A percentile compares a stretch with the other conserved stretches of the same genome.
Evolutionary conservation across 2,329 filamentous ascomycete genomes (phyloP).

Genomic region (Hypoxylon sp.): DNA sequence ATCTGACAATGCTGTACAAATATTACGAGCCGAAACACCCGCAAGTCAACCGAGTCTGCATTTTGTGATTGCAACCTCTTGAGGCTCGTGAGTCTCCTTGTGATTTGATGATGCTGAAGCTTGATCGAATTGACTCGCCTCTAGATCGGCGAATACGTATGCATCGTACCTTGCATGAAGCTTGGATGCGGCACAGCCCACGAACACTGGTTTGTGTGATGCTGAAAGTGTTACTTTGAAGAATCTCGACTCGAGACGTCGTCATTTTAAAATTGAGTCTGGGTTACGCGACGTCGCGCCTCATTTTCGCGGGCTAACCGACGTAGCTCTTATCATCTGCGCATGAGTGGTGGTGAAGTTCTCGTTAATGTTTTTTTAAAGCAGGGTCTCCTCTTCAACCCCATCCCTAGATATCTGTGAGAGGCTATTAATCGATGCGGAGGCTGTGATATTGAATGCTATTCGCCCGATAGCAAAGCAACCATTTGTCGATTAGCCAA

Average conservation of each 20-base stretch:
- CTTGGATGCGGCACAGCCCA: conserved; percentile 38
- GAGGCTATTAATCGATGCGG: conserved; percentile 17
- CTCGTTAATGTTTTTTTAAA: conserved; percentile 20
- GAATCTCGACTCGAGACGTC: conserved; percentile 21
- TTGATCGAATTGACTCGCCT: conserved; percentile 47
- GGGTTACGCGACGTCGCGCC: conserved; percentile 29
- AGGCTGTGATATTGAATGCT: conserved; percentile 36
- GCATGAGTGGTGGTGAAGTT: conserved; percentile 8
- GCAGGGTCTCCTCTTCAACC: conserved; percentile 20
- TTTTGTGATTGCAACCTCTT: conserved; percentile 49
- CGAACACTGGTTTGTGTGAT: conserved; percentile 28
- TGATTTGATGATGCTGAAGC: conserved; percentile 51
- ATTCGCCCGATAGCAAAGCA: conserved; percentile 34
- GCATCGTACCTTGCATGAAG: conserved; percentile 54
- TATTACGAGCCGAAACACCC: conserved; percentile 44
- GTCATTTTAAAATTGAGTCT: conserved; percentile 8
- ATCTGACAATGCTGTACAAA: conserved; percentile 52
- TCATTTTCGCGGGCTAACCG: conserved; percentile 15
- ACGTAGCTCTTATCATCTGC: conserved; percentile 15
- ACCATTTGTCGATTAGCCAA: conserved; percentile 22
- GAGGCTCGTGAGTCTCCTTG: conserved; percentile 52
- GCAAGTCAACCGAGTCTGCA: conserved; percentile 32
- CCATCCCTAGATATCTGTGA: conserved; percentile 18
- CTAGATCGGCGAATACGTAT: conserved; percentile 49
- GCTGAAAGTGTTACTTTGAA: conserved; percentile 21